Conservation (phyloP, 805 yeast species). For the Geotrichum ghanense region DNA sequence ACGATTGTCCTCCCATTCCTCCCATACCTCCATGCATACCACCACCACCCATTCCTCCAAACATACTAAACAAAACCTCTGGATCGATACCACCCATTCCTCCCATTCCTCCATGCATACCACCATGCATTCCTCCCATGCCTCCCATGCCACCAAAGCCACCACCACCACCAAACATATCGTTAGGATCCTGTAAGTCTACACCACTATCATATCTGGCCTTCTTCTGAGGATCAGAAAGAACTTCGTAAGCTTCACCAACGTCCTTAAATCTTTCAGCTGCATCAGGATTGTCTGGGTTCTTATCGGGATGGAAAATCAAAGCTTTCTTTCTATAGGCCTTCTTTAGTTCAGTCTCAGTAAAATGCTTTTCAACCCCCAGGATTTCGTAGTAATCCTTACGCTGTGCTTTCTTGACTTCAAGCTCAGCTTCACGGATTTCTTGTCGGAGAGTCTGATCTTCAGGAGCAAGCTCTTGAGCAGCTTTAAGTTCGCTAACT, state of each 20-base stretch:
- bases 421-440: slow-evolving; percentile 31
- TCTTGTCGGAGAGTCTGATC: slow-evolving; percentile 27
- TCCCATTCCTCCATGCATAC: slow-evolving; percentile 31
- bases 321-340: slow-evolving; percentile 68
- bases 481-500: slow-evolving; percentile 26
- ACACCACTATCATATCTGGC: slow-evolving; percentile 82
- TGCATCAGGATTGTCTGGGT: slow-evolving; percentile 53
- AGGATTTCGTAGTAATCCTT: slow-evolving; percentile 52
- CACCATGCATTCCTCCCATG: slow-evolving; percentile 39
- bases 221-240: slow-evolving; percentile 81
- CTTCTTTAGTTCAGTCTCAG: slow-evolving; percentile 49
- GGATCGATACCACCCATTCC: slow-evolving; percentile 24
- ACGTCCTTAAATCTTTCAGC: slow-evolving; percentile 92
- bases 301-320: slow-evolving; percentile 72
- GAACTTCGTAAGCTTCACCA: slow-evolving; percentile 74
- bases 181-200: slow-evolving; percentile 34
- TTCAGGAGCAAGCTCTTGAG: slow-evolving; percentile 27
- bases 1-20: slow-evolving; percentile 4
- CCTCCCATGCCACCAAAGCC: slow-evolving; percentile 50
- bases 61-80: slow-evolving; percentile 28
- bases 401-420: slow-evolving; percentile 28
- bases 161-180: slow-evolving; percentile 50
- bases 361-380: slow-evolving; percentile 40
- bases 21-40: slow-evolving; percentile 15
- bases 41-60: slow-evolving; percentile 20